Conservation (phyloP, 2,329 filamentous ascomycete genomes). For the Teratosphaeria zuluensis region DNA sequence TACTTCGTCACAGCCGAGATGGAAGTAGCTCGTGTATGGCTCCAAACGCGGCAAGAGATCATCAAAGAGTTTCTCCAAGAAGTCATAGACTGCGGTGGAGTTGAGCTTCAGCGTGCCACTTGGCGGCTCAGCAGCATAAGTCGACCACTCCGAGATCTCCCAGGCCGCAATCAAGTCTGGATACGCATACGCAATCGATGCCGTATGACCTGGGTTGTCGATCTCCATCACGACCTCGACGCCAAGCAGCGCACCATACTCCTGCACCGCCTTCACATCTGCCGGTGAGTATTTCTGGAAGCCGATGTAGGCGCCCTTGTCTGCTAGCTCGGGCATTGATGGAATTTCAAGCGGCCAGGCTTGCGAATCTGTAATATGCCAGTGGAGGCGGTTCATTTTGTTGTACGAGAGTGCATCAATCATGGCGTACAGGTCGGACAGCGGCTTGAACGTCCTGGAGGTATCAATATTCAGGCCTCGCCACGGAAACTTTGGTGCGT, state of each 20-base stretch:
- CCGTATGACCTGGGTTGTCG: slow-evolving; percentile 72
- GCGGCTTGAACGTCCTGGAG: slow-evolving; percentile 59
- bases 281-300: slow-evolving; percentile 57
- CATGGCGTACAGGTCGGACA: slow-evolving; percentile 59
- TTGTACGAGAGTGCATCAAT: slow-evolving; percentile 69
- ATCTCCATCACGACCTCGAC: slow-evolving; percentile 67
- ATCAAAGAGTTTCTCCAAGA: slow-evolving; percentile 62
- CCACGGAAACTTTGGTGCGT: slow-evolving; percentile 64
- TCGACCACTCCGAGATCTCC: slow-evolving; percentile 44
- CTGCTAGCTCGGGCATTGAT: slow-evolving; percentile 58
- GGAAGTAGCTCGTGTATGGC: slow-evolving; percentile 66
- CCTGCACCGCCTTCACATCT: slow-evolving; percentile 58
- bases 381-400: slow-evolving; percentile 74
- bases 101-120: slow-evolving; percentile 66
- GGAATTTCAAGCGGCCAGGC: slow-evolving; percentile 80
- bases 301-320: slow-evolving; percentile 62
- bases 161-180: slow-evolving; percentile 63
- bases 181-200: slow-evolving; percentile 54
- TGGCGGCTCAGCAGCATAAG: slow-evolving; percentile 46
- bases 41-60: slow-evolving; percentile 65
- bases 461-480: slow-evolving; percentile 74
- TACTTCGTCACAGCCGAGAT: slow-evolving; percentile 81
- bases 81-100: slow-evolving; percentile 56
- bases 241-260: slow-evolving; percentile 59
- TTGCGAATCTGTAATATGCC: slow-evolving; percentile 75